Percentiles rank a stretch among this genome's conserved stretches.
phyloP scores from a whole-genome alignment of 116 monocot genomes.

The Posidonia oceanica region DNA sequence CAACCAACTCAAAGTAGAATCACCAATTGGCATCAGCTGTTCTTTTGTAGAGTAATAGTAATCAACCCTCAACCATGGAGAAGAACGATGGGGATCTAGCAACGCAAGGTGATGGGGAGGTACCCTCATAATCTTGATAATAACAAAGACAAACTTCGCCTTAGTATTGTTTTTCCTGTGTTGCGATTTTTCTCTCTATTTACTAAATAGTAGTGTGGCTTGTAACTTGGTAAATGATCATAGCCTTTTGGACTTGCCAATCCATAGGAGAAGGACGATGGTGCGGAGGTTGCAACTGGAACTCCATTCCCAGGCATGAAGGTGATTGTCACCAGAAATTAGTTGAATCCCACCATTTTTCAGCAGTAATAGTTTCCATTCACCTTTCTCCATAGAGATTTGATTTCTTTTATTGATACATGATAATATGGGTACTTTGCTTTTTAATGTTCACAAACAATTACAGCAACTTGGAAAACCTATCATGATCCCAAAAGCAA shows the following conservation, averaged over 20 bases:
- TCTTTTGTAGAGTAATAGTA: neutral
- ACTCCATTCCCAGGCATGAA: slow-evolving; percentile 85
- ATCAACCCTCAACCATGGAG: neutral
- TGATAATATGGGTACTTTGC: neutral
- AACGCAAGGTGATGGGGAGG: slow-evolving; percentile 4
- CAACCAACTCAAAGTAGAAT: neutral
- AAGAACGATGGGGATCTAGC: neutral
- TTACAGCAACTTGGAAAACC: slow-evolving; percentile 66
- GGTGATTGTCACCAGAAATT: slow-evolving; percentile 25
- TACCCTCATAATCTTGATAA: neutral
- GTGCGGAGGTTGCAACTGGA: slow-evolving; percentile 49
- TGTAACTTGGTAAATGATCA: neutral
- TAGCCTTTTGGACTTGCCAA: slow-evolving; percentile 18
- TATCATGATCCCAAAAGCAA: slow-evolving; percentile 67
- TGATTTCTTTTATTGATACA: no score
- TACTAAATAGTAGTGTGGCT: neutral
- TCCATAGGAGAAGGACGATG: slow-evolving; percentile 41
- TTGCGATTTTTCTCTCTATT: neutral
- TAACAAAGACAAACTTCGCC: no score
- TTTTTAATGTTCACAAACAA: slow-evolving; percentile 9
- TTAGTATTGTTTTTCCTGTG: neutral
- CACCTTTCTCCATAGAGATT: neutral
- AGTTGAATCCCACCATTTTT: neutral
- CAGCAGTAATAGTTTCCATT: neutral
- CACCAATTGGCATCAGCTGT: neutral